phyloP scores from a whole-genome alignment of 345 rosid species.

The Euclidium syriacum region DNA sequence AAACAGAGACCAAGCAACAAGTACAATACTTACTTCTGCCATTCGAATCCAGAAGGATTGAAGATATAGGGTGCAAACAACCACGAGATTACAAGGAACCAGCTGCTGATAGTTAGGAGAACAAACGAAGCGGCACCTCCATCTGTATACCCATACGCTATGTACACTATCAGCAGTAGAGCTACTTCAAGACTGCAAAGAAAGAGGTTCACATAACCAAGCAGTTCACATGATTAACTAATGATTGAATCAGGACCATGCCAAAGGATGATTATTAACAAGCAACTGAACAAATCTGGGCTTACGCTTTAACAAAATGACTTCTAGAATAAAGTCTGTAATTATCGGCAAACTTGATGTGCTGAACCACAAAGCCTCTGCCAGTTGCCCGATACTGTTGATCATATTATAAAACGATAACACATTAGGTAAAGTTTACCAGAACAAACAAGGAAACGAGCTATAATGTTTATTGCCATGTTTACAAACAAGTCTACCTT shows the following conservation, averaged over 20 bases:
- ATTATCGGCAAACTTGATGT: slow-evolving; percentile 95
- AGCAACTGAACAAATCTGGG: slow-evolving; percentile 6
- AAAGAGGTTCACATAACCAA: not conserved
- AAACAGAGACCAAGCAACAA: slow-evolving; percentile 12
- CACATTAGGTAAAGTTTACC: slow-evolving; percentile 7
- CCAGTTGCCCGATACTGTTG: slow-evolving; percentile 97
- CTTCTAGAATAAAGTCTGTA: slow-evolving; percentile 97
- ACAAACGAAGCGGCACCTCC: slow-evolving; percentile 74
- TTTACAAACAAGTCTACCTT: slow-evolving; percentile 43
- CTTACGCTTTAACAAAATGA: slow-evolving; percentile 98
- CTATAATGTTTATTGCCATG: not conserved
- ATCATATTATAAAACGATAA: slow-evolving; percentile 14
- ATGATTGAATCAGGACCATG: slow-evolving; percentile 16
- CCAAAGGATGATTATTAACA: slow-evolving; percentile 1
- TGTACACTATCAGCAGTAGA: slow-evolving; percentile 80
- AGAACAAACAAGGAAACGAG: not conserved
- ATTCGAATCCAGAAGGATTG: slow-evolving; percentile 98
- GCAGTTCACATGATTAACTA: not conserved
- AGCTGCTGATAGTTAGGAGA: slow-evolving; percentile 85
- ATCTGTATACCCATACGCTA: slow-evolving; percentile 79
- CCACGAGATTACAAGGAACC: slow-evolving; percentile 99
- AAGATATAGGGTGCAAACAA: slow-evolving; percentile 97
- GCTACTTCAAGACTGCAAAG: slow-evolving; percentile 90
- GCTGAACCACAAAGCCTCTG: slow-evolving; percentile 96
- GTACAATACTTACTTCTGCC: slow-evolving; percentile 80